phyloP scores from a whole-genome alignment of 352 stramenopile genomes.

The Phytophthora multivora region DNA sequence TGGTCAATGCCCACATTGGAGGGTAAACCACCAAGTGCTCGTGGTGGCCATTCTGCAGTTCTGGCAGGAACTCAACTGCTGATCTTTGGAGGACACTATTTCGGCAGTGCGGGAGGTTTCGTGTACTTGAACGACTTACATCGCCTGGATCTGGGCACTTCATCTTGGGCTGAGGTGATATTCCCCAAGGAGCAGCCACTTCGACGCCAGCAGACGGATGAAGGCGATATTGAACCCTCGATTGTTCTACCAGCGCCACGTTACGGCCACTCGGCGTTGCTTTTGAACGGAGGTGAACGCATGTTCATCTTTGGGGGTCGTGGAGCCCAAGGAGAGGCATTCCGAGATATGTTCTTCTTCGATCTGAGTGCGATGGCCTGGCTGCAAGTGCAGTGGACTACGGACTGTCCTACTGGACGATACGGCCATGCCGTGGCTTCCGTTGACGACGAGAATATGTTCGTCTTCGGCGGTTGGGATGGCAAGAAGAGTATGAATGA shows the following conservation, averaged over 20 bases:
- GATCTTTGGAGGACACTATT: slow-evolving; percentile 91
- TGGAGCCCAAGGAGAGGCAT: slow-evolving; percentile 49
- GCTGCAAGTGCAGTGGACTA: slow-evolving; percentile 88
- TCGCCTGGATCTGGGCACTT: slow-evolving; percentile 84
- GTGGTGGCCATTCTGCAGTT: slow-evolving; percentile 72
- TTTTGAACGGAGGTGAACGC: slow-evolving; percentile 62
- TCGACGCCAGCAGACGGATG: slow-evolving; percentile 22
- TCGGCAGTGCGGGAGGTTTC: slow-evolving; percentile 83
- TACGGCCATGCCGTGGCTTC: slow-evolving; percentile 71
- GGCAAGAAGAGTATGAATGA: slow-evolving; percentile 77
- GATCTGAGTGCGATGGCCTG: slow-evolving; percentile 84
- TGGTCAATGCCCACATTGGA: slow-evolving; percentile 67
- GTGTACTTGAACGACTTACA: slow-evolving; percentile 92
- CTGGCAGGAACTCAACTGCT: slow-evolving; percentile 83
- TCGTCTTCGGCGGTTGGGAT: slow-evolving; percentile 91
- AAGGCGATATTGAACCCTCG: slow-evolving; percentile 31
- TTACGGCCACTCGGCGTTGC: slow-evolving; percentile 87
- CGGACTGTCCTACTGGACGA: slow-evolving; percentile 70
- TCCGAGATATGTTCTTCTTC: slow-evolving; percentile 90
- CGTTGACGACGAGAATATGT: slow-evolving; percentile 76
- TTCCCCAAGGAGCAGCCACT: slow-evolving; percentile 39
- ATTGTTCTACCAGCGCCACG: slow-evolving; percentile 64
- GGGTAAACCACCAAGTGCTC: slow-evolving; percentile 55
- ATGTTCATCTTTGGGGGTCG: slow-evolving; percentile 87
- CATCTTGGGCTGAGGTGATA: slow-evolving; percentile 71